Evolutionary conservation across 2,329 filamentous ascomycete species (phyloP).

Genomic region (Pseudogymnoascus verrucosus): DNA sequence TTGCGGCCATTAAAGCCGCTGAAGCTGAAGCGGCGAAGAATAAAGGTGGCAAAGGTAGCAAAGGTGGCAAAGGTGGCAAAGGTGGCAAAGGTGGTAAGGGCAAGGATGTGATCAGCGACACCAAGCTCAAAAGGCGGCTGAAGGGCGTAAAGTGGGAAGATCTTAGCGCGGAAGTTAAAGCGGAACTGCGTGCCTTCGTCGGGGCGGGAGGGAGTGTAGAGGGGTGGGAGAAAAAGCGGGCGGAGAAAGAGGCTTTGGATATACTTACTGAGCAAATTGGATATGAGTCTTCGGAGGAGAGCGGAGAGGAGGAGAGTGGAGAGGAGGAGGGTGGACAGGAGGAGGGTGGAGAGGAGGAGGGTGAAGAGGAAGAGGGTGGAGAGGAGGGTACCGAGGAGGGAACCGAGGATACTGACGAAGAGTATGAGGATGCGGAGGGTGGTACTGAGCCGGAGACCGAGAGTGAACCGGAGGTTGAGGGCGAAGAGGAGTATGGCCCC

Average conservation of each 20-base stretch:
- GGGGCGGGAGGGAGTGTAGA: neutral
- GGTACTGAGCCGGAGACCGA: conserved; percentile 21
- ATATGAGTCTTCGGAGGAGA: neutral
- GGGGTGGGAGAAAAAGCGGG: neutral
- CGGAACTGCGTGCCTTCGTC: neutral
- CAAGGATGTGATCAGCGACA: neutral
- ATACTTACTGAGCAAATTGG: neutral
- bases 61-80: neutral
- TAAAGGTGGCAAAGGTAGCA: neutral
- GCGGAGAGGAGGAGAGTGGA: neutral
- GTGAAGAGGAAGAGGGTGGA: neutral
- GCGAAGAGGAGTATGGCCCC: neutral
- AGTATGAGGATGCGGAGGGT: neutral
- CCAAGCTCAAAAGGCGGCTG: neutral
- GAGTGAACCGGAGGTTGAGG: neutral
- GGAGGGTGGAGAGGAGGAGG: neutral
- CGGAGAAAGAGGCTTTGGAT: neutral
- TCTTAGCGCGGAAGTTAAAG: neutral
- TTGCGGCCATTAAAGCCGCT: neutral
- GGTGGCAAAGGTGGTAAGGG: neutral
- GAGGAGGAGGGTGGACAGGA: neutral
- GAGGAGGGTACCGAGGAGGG: neutral
- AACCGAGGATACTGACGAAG: neutral
- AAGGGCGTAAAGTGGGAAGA: neutral
- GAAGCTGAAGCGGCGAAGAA: neutral